phyloP scores from a whole-genome alignment of 768 basidiomycete species.

The Russula lepida region DNA sequence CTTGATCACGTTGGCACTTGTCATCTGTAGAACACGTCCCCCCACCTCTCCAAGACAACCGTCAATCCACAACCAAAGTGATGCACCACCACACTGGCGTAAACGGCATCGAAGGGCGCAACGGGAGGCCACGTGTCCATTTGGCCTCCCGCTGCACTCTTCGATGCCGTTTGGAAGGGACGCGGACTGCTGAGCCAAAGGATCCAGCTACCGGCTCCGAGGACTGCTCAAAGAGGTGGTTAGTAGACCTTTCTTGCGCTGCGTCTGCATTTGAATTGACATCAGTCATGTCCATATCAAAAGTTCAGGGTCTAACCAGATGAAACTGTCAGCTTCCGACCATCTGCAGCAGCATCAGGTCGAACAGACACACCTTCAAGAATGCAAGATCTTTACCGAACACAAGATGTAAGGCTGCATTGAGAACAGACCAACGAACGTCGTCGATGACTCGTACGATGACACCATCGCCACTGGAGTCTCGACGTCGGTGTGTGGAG shows the following conservation, averaged over 20 bases:
- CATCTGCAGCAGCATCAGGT: not conserved
- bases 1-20: not conserved
- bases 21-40: not conserved
- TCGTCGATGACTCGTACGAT: not conserved
- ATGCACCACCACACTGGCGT: not conserved
- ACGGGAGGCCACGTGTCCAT: not conserved
- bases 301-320: not conserved
- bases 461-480: not conserved
- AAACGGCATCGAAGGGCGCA: not conserved
- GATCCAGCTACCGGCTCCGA: accelerated
- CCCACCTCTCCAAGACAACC: not conserved
- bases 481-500: not conserved
- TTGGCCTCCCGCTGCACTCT: no score
- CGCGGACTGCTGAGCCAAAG: not conserved
- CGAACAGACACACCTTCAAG: not conserved
- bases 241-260: not conserved
- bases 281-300: not conserved
- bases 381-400: not conserved
- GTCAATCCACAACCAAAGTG: not conserved
- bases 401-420: not conserved
- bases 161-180: no score
- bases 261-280: not conserved
- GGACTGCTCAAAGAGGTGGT: not conserved
- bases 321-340: not conserved
- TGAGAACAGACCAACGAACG: not conserved